Conservation (phyloP, 139 green algal species). For the Pseudopediastrum boryanum region DNA sequence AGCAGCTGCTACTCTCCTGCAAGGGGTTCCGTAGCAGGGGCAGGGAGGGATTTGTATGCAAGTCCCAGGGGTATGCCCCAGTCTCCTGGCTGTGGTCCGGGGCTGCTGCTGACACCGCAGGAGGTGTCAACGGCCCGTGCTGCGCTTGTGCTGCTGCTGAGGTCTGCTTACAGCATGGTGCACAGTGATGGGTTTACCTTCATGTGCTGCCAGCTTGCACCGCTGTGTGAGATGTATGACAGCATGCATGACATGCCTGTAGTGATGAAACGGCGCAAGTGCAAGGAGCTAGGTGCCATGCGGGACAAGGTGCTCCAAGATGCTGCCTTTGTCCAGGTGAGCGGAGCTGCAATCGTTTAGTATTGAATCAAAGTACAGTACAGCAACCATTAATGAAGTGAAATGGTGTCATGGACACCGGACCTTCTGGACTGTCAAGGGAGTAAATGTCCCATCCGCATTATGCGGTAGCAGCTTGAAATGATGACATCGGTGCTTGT, state of each 20-base stretch:
- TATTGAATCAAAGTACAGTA: not conserved
- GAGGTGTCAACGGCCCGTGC: constrained; percentile 38
- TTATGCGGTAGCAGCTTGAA: too few species aligned
- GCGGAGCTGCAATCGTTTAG: not conserved
- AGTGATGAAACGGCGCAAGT: constrained; percentile 54
- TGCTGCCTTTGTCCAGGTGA: not conserved
- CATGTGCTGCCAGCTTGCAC: constrained; percentile 33
- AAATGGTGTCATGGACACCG: constrained; percentile 1
- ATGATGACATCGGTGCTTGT: too few species aligned
- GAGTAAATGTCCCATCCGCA: too few species aligned
- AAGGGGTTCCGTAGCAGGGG: too few species aligned
- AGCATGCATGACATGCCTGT: constrained; percentile 62
- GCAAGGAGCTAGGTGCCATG: constrained; percentile 52
- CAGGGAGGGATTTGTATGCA: too few species aligned
- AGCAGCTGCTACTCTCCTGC: not conserved
- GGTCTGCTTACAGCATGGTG: constrained; percentile 37
- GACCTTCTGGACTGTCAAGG: too few species aligned
- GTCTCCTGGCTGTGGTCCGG: too few species aligned
- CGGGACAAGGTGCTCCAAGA: constrained; percentile 44
- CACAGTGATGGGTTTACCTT: constrained; percentile 17
- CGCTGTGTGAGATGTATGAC: constrained; percentile 46
- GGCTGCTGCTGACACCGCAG: constrained; percentile 21
- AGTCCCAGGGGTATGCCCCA: too few species aligned
- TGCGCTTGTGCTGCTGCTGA: constrained; percentile 47
- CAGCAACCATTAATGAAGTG: not conserved